Percentiles rank a stretch among this genome's conserved stretches.
These are phyloP conservation scores for Chionographis japonica DNA, from an alignment of 106 monocot species.

Conservation along the genomic window DNA sequence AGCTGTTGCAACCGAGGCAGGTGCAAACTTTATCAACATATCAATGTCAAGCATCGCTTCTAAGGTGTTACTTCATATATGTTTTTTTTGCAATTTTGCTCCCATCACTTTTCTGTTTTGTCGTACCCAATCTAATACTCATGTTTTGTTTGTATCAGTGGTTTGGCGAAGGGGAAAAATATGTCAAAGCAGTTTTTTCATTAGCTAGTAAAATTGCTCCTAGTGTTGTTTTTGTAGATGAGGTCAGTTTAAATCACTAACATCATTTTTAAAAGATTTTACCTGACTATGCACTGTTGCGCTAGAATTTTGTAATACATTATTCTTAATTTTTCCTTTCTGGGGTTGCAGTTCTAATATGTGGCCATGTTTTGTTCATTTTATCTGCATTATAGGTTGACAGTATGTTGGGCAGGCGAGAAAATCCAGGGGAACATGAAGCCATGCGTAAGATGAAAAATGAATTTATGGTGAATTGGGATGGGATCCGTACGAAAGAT, in stretches of 20 bases:
- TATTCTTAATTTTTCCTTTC: background rate
- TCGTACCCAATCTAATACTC: background rate
- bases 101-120: background rate
- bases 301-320: background rate
- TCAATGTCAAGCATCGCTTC: constrained; percentile 99
- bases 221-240: constrained; percentile 96
- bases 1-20: constrained; percentile 99
- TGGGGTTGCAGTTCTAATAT: background rate
- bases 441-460: constrained; percentile 88
- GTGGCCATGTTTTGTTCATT: background rate
- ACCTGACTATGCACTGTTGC: background rate
- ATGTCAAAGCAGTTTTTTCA: constrained; percentile 97
- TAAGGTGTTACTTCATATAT: constrained; percentile 46
- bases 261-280: background rate
- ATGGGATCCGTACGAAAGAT: constrained; percentile 76
- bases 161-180: constrained; percentile 99
- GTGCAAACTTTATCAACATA: constrained; percentile 98
- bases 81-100: background rate
- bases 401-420: constrained; percentile 74
- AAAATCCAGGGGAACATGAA: constrained; percentile 83
- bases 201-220: constrained; percentile 98
- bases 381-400: constrained; percentile 41
- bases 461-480: constrained; percentile 89
- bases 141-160: constrained; percentile 46
- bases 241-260: constrained; percentile 47